phyloP scores from a whole-genome alignment of 2,329 filamentous ascomycete species.

The Gyromitra esculenta region DNA sequence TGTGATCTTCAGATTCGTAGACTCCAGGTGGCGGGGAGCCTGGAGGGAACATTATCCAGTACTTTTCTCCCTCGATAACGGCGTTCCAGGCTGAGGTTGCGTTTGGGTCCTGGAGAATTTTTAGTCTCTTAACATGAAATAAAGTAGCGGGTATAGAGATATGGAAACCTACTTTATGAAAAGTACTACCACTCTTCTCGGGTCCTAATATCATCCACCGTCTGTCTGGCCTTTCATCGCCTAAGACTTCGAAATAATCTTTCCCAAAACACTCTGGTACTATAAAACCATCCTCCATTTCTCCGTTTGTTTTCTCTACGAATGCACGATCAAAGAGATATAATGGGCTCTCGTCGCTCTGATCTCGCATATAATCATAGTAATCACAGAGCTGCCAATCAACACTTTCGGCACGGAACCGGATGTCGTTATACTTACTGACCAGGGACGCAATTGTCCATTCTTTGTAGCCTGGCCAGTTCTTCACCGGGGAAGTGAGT shows the following conservation, averaged over 20 bases:
- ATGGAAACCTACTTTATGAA: constrained; percentile 81
- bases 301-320: constrained; percentile 77
- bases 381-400: constrained; percentile 90
- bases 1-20: constrained; percentile 86
- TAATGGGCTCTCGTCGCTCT: constrained; percentile 84
- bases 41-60: constrained; percentile 98
- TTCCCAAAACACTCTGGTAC: constrained; percentile 84
- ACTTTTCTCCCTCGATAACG: constrained; percentile 87
- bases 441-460: constrained; percentile 79
- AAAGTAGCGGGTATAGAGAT: constrained; percentile 60
- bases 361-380: constrained; percentile 80
- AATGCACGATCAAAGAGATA: constrained; percentile 93
- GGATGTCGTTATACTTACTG: constrained; percentile 70
- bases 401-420: constrained; percentile 90
- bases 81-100: constrained; percentile 90
- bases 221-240: constrained; percentile 80
- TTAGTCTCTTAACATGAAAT: background rate
- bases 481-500: constrained; percentile 79
- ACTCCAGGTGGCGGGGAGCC: constrained; percentile 83
- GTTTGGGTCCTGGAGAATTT: constrained; percentile 66
- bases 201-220: constrained; percentile 94
- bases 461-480: constrained; percentile 78
- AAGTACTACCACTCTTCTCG: constrained; percentile 86
- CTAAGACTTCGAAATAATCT: constrained; percentile 84
- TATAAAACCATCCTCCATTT: constrained; percentile 73